A percentile compares a stretch with the other conserved stretches of the same genome.
These are phyloP conservation scores for Venturia pyrina DNA, from an alignment of 2,329 filamentous ascomycete genomes.

Conservation along the genomic window DNA sequence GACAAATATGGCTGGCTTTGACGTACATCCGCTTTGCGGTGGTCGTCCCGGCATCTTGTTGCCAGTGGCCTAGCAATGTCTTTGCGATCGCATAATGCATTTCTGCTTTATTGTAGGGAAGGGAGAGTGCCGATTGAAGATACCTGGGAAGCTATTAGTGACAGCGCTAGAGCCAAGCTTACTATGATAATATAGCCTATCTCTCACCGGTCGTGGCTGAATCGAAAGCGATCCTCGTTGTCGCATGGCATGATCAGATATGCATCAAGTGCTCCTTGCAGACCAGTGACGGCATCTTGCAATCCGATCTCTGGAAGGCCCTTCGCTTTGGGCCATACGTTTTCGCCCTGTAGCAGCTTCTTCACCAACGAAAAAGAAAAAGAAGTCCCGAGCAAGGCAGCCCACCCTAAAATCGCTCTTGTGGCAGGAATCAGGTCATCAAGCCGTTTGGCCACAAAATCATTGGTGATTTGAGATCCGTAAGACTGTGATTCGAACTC, in stretches of 20 bases:
- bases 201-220: constrained; percentile 57
- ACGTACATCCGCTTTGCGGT: constrained; percentile 49
- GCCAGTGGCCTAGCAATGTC: constrained; percentile 63
- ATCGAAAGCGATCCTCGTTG: constrained; percentile 75
- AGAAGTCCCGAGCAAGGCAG: constrained; percentile 66
- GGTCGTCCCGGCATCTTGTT: constrained; percentile 46
- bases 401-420: constrained; percentile 78
- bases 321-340: constrained; percentile 31
- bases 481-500: constrained; percentile 73
- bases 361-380: constrained; percentile 79
- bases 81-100: constrained; percentile 91
- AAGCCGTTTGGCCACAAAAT: constrained; percentile 70
- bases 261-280: constrained; percentile 72
- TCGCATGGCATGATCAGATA: constrained; percentile 76
- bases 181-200: constrained; percentile 46
- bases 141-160: neutral
- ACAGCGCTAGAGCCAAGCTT: constrained; percentile 53
- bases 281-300: constrained; percentile 62
- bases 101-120: constrained; percentile 55
- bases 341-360: constrained; percentile 64
- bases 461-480: constrained; percentile 69
- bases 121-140: constrained; percentile 60
- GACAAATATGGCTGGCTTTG: constrained; percentile 72
- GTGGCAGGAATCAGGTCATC: constrained; percentile 64
- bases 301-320: constrained; percentile 46